Base-by-base conservation (phyloP, 139 green algal species). In the Auxenochlorella protothecoides region DNA sequence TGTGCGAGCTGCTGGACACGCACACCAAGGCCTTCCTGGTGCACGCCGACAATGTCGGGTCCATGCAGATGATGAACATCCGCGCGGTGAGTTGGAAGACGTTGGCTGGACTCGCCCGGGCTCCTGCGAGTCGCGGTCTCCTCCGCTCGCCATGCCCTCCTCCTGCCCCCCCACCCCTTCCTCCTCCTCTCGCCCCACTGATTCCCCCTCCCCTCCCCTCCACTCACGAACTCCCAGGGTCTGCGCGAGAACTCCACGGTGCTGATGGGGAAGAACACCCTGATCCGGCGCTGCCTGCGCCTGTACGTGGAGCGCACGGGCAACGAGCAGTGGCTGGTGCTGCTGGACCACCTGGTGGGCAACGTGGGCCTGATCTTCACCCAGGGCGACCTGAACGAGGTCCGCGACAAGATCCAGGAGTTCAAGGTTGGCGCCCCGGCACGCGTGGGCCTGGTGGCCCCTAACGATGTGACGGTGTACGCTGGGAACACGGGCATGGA, bases 241-340 rank as follows among this genome's bases (percentile, higher is more conserved):
- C 88, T 98, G 74, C 91, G 92, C 79, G 85, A 87, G 4, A 75
- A 93, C 71, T 89, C 79, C 61, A 77, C 90, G 60, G 90, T 99
- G 59, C 87, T 99, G 44, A 99, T 99, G 95, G 95, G 95, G 73
- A 99, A 99, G 90, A 99, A 99, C 92, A 99, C 95, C 66, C 89
- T 99, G 87, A 96, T 99, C 86, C 96, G 96, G 80, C 85, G 88
- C 77, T 96, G 76, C 86, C 95, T 99, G 78, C 83, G 90, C 72
- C 79, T 93, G 63, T 98, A 97, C 90, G 86, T 78, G 72, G 92
- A 98, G 82, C 77, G 85, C 68, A 97, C 87, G 55, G 87, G 86
- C 71, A 88, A 97, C 81, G 83, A 94, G 75, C 85, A 89, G 71
- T 98, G 92, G 92, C 74, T 79, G 44, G 69, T 74, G 61, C 80